Base-by-base conservation (phyloP, 805 yeast species). In the Clavispora carvajalis region DNA sequence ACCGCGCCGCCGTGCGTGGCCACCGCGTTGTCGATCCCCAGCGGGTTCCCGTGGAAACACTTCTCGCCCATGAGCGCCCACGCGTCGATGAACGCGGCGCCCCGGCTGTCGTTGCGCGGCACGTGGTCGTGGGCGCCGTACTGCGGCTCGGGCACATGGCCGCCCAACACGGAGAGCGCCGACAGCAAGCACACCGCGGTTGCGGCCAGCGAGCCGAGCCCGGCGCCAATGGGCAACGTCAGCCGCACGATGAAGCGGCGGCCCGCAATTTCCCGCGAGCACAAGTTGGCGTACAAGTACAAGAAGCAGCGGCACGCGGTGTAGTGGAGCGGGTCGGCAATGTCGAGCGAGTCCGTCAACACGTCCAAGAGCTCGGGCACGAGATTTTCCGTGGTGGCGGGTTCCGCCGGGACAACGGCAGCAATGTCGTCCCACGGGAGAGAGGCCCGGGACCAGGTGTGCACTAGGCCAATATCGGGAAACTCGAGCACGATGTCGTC, bases 1-100 rank as follows among this genome's bases (percentile, higher is more conserved):
- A 93, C 95, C 0, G 98, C 98, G 35, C 97, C 97, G 17, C 99
- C 99, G 51, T 81, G 82, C 0, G 96, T 85, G 2, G 98, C 95
- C 36, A 91, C 97, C 0, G 96, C 89, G 57, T 93, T 93, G 60
- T 93, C 99, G 39, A 93, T 88, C 10, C 99, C 99, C 15, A 95
- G 82, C 7, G 99, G 99, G 52, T 85, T 89, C 1, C 98, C 98
- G 58, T 91, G 98, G 51, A 90, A 85, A 58, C 97, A 88, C 58
- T 83, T 84, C 60, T 93, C 99, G 28, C 97, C 98, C 68, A 91
- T 72, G 48, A 84, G 84, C 1, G 98, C 81, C 95, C 96, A 90
- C 6, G 71, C 63, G 49, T 91, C 91, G 45, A 93, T 80, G 46
- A 80, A 75, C n/a, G 68, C 62, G 19, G 80, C 70, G 39, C 74